Conservation (phyloP, 75 land plant species). For the Pinus taeda region DNA sequence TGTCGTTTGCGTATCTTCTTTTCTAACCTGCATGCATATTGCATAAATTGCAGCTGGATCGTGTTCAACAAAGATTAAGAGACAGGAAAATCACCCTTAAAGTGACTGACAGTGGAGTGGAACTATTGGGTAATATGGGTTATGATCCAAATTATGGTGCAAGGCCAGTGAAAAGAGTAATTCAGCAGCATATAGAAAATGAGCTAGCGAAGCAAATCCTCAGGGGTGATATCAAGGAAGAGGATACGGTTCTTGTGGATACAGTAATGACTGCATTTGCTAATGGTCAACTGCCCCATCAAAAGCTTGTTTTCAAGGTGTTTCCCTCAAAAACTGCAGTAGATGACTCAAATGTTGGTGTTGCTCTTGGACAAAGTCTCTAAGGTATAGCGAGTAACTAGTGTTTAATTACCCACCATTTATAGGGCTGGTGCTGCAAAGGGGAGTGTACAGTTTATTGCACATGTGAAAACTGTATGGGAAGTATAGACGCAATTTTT, state of each 20-base stretch:
- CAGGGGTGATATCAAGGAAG: conserved; percentile 54
- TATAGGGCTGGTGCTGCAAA: background rate
- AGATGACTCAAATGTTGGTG: background rate
- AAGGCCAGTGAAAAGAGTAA: conserved; percentile 68
- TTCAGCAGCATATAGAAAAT: conserved; percentile 66
- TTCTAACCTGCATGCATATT: background rate
- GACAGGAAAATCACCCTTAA: conserved; percentile 56
- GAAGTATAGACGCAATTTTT: no score
- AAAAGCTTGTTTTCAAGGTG: conserved; percentile 49
- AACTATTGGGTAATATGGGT: conserved; percentile 55
- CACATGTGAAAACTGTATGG: no score
- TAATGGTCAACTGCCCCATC: conserved; percentile 56
- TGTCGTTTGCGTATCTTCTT: background rate
- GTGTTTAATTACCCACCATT: background rate
- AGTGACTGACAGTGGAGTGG: conserved; percentile 51
- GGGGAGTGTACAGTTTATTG: background rate
- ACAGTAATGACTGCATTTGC: conserved; percentile 56
- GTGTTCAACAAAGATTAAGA: conserved; percentile 50
- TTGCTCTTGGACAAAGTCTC: background rate
- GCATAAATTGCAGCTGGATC: conserved; percentile 36
- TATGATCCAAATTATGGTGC: conserved; percentile 77
- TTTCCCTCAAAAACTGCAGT: conserved; percentile 12
- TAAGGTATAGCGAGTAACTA: background rate
- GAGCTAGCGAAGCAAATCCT: conserved; percentile 59
- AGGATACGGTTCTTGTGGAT: conserved; percentile 51